phyloP scores from a whole-genome alignment of 2,329 filamentous ascomycete species.

The Fusarium pininemorale region DNA sequence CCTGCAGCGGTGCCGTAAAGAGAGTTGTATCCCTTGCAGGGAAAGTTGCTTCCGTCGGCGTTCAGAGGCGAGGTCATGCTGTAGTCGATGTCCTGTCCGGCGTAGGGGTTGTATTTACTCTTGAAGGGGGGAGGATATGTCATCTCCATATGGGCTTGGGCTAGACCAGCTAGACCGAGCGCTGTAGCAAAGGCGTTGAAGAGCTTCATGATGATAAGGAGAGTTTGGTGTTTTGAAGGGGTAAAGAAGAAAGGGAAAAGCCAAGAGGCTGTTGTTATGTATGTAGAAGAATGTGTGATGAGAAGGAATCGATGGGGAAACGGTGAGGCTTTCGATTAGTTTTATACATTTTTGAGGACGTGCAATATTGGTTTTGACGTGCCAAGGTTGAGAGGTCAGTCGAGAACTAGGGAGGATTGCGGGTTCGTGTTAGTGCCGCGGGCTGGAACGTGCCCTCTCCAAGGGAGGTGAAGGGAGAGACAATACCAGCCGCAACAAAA shows the following conservation, averaged over 20 bases:
- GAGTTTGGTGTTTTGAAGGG: not conserved
- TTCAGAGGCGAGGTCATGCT: constrained; percentile 74
- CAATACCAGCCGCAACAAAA: not conserved
- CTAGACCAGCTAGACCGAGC: constrained; percentile 53
- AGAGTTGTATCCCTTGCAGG: constrained; percentile 74
- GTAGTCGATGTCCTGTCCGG: constrained; percentile 67
- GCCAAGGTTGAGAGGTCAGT: constrained; percentile 11
- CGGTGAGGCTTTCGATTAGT: not conserved
- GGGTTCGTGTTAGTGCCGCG: constrained; percentile 13
- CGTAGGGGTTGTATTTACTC: constrained; percentile 61
- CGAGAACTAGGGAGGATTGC: constrained; percentile 28
- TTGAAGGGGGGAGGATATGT: constrained; percentile 59
- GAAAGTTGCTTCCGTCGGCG: constrained; percentile 70
- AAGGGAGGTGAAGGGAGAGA: not conserved
- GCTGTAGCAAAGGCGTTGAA: constrained; percentile 45
- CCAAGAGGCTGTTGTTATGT: not conserved
- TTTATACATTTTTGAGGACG: constrained; percentile 17
- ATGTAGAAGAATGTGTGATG: constrained; percentile 1
- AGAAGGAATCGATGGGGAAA: not conserved
- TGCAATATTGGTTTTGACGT: not conserved
- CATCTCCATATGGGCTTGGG: constrained; percentile 65
- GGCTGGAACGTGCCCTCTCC: constrained; percentile 12
- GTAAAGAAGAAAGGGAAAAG: not conserved
- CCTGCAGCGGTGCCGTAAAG: constrained; percentile 59
- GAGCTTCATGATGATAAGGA: constrained; percentile 17